phyloP scores from a whole-genome alignment of 2,329 filamentous ascomycete species.

The Arthrobotrys pseudoclavata region DNA sequence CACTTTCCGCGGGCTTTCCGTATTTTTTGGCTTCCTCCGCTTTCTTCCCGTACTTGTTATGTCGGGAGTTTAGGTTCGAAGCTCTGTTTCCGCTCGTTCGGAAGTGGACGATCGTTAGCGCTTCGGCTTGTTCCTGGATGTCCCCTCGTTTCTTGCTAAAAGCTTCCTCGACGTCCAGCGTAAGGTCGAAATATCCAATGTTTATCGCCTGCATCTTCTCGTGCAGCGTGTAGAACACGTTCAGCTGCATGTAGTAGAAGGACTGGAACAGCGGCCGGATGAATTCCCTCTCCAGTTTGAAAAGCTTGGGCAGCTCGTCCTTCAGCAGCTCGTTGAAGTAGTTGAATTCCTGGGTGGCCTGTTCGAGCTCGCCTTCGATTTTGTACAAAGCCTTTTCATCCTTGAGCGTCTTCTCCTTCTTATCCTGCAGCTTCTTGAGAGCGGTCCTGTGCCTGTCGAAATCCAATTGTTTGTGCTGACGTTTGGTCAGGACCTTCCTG shows the following conservation, averaged over 20 bases:
- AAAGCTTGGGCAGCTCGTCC: slow-evolving; percentile 92
- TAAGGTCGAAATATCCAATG: slow-evolving; percentile 97
- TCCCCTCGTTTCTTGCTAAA: slow-evolving; percentile 91
- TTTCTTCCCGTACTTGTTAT: slow-evolving; percentile 69
- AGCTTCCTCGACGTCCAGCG: slow-evolving; percentile 88
- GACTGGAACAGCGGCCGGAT: slow-evolving; percentile 97
- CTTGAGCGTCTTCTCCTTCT: slow-evolving; percentile 95
- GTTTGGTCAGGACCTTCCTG: slow-evolving; percentile 87
- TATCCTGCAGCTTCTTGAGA: slow-evolving; percentile 95
- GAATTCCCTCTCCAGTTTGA: slow-evolving; percentile 89
- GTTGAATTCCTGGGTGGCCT: slow-evolving; percentile 94
- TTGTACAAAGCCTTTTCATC: slow-evolving; percentile 98
- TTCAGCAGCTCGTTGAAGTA: slow-evolving; percentile 98
- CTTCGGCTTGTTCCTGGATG: slow-evolving; percentile 86
- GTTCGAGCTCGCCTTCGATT: slow-evolving; percentile 89
- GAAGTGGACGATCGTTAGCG: slow-evolving; percentile 87
- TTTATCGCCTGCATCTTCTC: slow-evolving; percentile 98
- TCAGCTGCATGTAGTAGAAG: slow-evolving; percentile 99
- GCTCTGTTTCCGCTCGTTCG: slow-evolving; percentile 82
- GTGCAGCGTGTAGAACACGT: slow-evolving; percentile 98
- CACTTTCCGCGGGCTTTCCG: slow-evolving; percentile 62
- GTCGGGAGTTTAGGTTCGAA: slow-evolving; percentile 64
- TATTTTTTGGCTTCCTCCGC: slow-evolving; percentile 64
- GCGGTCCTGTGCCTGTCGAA: slow-evolving; percentile 87
- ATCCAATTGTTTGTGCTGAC: slow-evolving; percentile 97